Percentiles rank a stretch among this genome's conserved stretches.
phyloP scores from a whole-genome alignment of 805 yeast genomes.

The Kurtzmaniella fragi region DNA sequence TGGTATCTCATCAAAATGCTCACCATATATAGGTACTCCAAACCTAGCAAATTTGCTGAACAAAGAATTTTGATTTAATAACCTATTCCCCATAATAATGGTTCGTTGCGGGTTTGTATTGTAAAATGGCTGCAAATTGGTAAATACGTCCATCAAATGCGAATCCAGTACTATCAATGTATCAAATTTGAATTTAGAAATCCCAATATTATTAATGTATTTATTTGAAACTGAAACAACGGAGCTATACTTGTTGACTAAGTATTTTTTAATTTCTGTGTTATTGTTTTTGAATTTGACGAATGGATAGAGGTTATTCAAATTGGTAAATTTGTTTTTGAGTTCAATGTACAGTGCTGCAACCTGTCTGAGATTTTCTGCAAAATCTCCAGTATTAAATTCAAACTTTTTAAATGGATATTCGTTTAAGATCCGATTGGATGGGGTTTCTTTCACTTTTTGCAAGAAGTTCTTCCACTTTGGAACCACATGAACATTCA shows the following conservation, averaged over 20 bases:
- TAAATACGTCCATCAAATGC: background rate
- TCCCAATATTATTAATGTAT: background rate
- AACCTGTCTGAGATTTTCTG: constrained; percentile 2
- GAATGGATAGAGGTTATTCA: constrained; percentile 6
- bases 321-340: constrained; percentile 2
- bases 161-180: background rate
- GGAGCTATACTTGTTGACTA: constrained; percentile 1
- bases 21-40: too few relatives aligned
- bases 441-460: constrained; percentile 1
- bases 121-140: background rate
- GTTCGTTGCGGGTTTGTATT: background rate
- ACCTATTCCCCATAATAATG: constrained; percentile 1
- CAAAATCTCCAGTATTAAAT: background rate
- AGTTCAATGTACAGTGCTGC: constrained; percentile 2
- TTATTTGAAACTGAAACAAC: constrained; percentile 3
- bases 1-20: background rate
- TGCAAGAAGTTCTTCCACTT: constrained; percentile 11
- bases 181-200: background rate
- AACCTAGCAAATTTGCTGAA: background rate
- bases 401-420: constrained; percentile 4
- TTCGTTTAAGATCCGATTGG: background rate
- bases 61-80: background rate
- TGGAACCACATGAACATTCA: constrained; percentile 13
- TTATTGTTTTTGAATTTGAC: constrained; percentile 4
- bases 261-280: constrained; percentile 2